Evolutionary conservation across 345 rosid species (phyloP).

Genomic region (Dipteronia sinensis): DNA sequence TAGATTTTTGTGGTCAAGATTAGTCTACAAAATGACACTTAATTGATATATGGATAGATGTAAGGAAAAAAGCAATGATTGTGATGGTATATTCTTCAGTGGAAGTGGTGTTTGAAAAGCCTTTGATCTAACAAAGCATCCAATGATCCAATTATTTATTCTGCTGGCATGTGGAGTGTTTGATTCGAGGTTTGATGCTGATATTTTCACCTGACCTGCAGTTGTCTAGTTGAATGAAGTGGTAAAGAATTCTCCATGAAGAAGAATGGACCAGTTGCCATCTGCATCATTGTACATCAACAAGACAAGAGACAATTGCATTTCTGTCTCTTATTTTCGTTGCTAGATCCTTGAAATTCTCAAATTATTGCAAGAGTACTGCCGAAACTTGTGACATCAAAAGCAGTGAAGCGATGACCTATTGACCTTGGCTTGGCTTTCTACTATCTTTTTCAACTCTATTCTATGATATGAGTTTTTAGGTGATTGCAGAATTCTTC

Average conservation of each 20-base stretch:
- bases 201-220: neutral
- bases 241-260: neutral
- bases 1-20: too few species aligned
- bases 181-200: neutral
- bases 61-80: too few species aligned
- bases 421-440: neutral
- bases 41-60: neutral
- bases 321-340: neutral
- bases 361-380: neutral
- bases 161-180: neutral
- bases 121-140: neutral
- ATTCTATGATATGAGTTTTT: neutral
- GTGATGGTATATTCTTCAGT: neutral
- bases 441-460: neutral
- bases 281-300: neutral
- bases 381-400: too few species aligned
- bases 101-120: neutral
- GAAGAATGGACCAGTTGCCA: neutral
- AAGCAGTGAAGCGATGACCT: neutral
- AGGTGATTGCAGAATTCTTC: neutral
- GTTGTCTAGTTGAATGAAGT: too few species aligned
- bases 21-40: neutral
- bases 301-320: neutral
- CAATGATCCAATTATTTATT: neutral
- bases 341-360: constrained; percentile 16